Conservation (phyloP, 768 basidiomycete genomes). For the Phlebiopsis gigantea region DNA sequence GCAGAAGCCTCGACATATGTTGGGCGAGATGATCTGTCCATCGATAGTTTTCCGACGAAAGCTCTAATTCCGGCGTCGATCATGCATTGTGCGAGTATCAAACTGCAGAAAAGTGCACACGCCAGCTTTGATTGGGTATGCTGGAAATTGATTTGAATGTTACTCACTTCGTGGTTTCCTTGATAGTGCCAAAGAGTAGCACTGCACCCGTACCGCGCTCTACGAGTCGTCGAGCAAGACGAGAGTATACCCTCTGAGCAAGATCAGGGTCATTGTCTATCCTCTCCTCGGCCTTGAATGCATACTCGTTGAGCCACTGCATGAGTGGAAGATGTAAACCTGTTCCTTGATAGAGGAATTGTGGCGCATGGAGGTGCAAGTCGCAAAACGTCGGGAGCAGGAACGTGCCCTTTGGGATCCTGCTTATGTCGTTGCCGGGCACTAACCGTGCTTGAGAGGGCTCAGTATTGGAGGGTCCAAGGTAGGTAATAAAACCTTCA, state of each 20-base stretch:
- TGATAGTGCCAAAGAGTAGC: slow-evolving; percentile 80
- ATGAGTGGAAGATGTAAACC: slow-evolving; percentile 81
- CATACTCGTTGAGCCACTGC: slow-evolving; percentile 80
- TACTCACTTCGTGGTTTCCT: slow-evolving; percentile 69
- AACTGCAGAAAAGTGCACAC: slow-evolving; percentile 36
- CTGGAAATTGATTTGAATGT: too few species aligned
- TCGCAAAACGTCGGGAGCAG: slow-evolving; percentile 79
- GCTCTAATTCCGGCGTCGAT: slow-evolving; percentile 66
- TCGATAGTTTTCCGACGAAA: slow-evolving; percentile 86
- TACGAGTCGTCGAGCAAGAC: slow-evolving; percentile 60
- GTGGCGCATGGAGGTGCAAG: slow-evolving; percentile 83
- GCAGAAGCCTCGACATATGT: slow-evolving; percentile 66
- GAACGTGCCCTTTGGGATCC: slow-evolving; percentile 52
- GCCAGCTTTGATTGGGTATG: too few species aligned
- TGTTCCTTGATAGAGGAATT: slow-evolving; percentile 84
- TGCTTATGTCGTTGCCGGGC: slow-evolving; percentile 16
- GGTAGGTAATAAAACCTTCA: slow-evolving; percentile 46
- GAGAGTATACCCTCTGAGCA: slow-evolving; percentile 61
- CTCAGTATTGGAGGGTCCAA: slow-evolving; percentile 33
- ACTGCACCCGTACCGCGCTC: slow-evolving; percentile 76
- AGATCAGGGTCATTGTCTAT: slow-evolving; percentile 59
- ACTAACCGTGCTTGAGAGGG: slow-evolving; percentile 31
- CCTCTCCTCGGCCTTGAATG: slow-evolving; percentile 74
- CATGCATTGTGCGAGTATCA: slow-evolving; percentile 76
- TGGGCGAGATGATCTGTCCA: slow-evolving; percentile 73